Percentiles rank a stretch among this genome's conserved stretches.
phyloP scores from a whole-genome alignment of 2,329 filamentous ascomycete species.

The Aspergillus pseudoglaucus region DNA sequence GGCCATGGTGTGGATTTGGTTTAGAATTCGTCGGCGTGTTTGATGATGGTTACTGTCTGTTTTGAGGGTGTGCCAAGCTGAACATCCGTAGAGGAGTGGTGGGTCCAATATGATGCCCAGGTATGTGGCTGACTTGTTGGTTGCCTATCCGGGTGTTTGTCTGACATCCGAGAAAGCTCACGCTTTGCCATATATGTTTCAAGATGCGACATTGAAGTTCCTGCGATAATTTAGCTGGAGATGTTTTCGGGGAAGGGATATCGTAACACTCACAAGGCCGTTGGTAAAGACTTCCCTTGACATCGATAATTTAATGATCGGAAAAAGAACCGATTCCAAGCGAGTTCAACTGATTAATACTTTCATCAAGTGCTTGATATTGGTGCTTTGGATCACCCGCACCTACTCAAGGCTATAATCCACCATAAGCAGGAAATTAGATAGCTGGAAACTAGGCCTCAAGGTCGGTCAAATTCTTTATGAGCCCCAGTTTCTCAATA shows the following conservation, averaged over 20 bases:
- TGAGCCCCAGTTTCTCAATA: too few species aligned
- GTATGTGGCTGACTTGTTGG: too few species aligned
- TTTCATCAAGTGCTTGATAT: background rate
- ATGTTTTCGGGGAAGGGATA: too few species aligned
- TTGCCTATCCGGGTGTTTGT: background rate
- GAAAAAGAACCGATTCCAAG: constrained; percentile 16
- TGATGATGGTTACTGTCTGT: background rate
- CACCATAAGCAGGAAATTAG: too few species aligned
- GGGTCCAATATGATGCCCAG: too few species aligned
- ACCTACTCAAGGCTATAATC: too few species aligned
- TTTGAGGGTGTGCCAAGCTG: background rate
- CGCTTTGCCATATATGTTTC: constrained; percentile 12
- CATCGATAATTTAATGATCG: constrained; percentile 9
- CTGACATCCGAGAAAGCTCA: constrained; percentile 11
- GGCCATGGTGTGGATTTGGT: background rate
- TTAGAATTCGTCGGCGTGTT: background rate
- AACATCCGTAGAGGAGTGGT: background rate
- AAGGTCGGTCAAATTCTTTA: too few species aligned
- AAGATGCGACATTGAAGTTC: constrained; percentile 9
- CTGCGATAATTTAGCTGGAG: too few species aligned
- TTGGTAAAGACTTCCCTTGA: constrained; percentile 1
- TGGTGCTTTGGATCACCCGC: too few species aligned
- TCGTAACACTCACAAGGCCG: constrained; percentile 6
- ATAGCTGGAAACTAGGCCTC: too few species aligned
- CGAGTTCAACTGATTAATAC: constrained; percentile 3